These are phyloP conservation scores for Saccharomycopsis babjevae DNA, from an alignment of 805 yeast species.

Conservation along the genomic window DNA sequence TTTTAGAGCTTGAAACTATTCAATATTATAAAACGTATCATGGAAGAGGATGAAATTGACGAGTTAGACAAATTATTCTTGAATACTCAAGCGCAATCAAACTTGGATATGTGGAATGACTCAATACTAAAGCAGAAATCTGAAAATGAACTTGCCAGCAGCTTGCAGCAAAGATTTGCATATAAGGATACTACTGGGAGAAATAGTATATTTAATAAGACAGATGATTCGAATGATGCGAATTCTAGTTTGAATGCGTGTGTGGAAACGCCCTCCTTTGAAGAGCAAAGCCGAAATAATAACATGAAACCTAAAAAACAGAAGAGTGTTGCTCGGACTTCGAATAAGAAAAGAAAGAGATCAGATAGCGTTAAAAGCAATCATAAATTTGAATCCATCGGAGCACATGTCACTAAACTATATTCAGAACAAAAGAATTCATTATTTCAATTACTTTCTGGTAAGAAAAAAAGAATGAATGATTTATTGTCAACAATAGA, in stretches of 20 bases:
- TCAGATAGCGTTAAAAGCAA: neutral
- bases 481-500: conserved; percentile 23
- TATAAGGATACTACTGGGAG: neutral
- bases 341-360: neutral
- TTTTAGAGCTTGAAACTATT: neutral
- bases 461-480: conserved; percentile 24
- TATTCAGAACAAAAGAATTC: conserved; percentile 14
- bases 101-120: conserved; percentile 9
- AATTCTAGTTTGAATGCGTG: neutral
- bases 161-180: neutral
- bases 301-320: neutral
- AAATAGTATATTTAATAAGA: neutral
- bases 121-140: conserved; percentile 4
- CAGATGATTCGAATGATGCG: neutral
- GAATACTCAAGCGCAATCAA: conserved; percentile 11
- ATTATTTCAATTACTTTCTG: conserved; percentile 23
- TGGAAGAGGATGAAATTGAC: neutral
- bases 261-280: neutral
- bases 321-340: neutral
- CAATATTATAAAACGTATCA: neutral
- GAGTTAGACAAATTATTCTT: neutral
- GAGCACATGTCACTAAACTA: conserved; percentile 1
- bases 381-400: neutral
- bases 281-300: neutral
- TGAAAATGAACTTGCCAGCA: neutral